These are phyloP conservation scores for Xylaria sp. DNA, from an alignment of 2,329 filamentous ascomycete genomes.

Conservation along the genomic window DNA sequence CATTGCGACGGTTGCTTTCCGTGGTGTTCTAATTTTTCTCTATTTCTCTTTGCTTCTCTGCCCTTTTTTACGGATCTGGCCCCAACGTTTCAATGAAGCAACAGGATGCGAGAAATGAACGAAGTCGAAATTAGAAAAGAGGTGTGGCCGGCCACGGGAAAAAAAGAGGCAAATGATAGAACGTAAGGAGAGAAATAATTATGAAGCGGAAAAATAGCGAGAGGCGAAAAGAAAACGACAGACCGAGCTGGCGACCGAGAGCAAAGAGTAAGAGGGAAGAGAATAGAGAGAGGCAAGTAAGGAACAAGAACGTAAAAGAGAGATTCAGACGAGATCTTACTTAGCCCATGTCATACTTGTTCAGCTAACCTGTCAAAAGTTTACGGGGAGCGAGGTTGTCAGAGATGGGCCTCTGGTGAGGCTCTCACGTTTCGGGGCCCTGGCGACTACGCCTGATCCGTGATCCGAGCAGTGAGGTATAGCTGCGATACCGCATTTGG, in stretches of 20 bases:
- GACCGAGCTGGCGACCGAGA: conserved; percentile 41
- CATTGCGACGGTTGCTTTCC: conserved; percentile 36
- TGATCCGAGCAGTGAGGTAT: conserved; percentile 28
- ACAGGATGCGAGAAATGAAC: conserved; percentile 19
- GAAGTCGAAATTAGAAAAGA: conserved; percentile 27
- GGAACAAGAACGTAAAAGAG: background rate
- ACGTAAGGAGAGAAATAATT: conserved; percentile 19
- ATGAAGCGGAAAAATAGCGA: conserved; percentile 33
- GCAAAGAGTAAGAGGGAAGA: conserved; percentile 32
- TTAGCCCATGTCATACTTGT: conserved; percentile 4
- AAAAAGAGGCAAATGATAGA: background rate
- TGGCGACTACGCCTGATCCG: conserved; percentile 24
- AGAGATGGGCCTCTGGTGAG: conserved; percentile 21
- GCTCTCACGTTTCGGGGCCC: conserved; percentile 33
- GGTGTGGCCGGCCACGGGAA: conserved; percentile 45
- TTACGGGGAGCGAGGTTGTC: conserved; percentile 17
- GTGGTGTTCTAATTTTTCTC: conserved; percentile 8
- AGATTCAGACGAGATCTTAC: conserved; percentile 21
- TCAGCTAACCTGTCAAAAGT: conserved; percentile 12
- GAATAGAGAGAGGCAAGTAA: conserved; percentile 23
- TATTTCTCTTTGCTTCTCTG: conserved; percentile 13
- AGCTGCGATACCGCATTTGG: conserved; percentile 32
- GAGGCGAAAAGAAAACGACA: conserved; percentile 40
- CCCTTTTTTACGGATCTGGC: conserved; percentile 12
- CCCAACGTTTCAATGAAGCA: conserved; percentile 21